These are phyloP conservation scores for Globisporangium middletonii DNA, from an alignment of 352 stramenopile species.

Conservation along the genomic window DNA sequence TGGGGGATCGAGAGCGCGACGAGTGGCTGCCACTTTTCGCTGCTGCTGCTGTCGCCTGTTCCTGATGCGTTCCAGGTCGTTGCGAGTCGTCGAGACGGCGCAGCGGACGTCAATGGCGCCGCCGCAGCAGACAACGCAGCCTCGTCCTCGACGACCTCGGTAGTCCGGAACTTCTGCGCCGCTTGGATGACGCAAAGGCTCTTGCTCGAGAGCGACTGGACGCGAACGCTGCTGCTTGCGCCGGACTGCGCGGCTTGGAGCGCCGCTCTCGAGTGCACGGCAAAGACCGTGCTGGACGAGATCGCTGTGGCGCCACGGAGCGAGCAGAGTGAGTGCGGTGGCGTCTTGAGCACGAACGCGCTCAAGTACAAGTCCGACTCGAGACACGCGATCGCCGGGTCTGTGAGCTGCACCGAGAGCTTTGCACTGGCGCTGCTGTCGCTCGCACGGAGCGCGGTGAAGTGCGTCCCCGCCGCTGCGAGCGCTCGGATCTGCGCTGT, in stretches of 20 bases:
- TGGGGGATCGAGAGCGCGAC: constrained; percentile 48
- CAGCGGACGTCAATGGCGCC: not conserved
- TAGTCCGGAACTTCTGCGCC: constrained; percentile 10
- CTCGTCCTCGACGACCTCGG: constrained; percentile 1
- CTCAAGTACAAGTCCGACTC: constrained; percentile 41
- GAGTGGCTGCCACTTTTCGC: constrained; percentile 30
- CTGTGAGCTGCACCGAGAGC: constrained; percentile 43
- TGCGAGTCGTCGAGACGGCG: not conserved
- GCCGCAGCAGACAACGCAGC: not conserved
- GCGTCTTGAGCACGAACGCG: constrained; percentile 28
- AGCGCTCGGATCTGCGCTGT: constrained; percentile 25
- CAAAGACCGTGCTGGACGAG: constrained; percentile 37
- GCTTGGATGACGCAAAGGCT: constrained; percentile 35
- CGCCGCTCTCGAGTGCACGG: constrained; percentile 32
- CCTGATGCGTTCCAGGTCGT: not conserved
- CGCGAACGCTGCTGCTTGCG: constrained; percentile 12
- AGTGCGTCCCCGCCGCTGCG: constrained; percentile 25
- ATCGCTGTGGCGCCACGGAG: constrained; percentile 35
- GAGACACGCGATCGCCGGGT: constrained; percentile 34
- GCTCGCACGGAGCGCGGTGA: constrained; percentile 2
- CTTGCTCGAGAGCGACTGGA: constrained; percentile 25
- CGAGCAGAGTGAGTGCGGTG: constrained; percentile 35
- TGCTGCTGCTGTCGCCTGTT: no score
- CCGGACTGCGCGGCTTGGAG: constrained; percentile 16
- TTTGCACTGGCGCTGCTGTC: not conserved